Evolutionary conservation across 805 yeast genomes (phyloP).

Genomic region (Barnettozyma botsteinii): DNA sequence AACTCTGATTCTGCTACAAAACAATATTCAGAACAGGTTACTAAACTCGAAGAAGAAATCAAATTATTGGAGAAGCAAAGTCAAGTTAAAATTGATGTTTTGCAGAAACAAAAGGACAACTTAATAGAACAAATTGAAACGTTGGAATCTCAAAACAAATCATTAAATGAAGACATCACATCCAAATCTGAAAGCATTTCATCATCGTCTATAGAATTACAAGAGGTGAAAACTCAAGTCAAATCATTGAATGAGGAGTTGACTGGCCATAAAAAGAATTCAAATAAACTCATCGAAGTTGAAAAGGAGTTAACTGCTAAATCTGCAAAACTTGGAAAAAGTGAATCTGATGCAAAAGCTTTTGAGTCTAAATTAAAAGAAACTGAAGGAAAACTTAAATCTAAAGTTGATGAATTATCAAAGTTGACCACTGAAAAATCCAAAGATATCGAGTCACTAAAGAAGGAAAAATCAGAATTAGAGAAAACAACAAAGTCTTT

Average conservation of each 20-base stretch:
- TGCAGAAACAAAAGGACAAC: constrained; percentile 11
- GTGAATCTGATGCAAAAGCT: constrained; percentile 3
- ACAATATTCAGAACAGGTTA: constrained; percentile 43
- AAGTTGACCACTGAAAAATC: too few species aligned
- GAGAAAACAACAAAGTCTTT: not conserved
- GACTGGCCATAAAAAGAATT: not conserved
- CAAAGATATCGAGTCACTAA: not conserved
- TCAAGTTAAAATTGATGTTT: constrained; percentile 3
- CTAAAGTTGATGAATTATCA: not conserved
- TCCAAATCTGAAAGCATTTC: not conserved
- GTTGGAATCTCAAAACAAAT: constrained; percentile 10
- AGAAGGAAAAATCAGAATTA: not conserved
- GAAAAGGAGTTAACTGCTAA: constrained; percentile 3
- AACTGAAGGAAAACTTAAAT: not conserved
- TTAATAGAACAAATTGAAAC: constrained; percentile 15
- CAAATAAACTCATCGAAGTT: not conserved
- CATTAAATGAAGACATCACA: constrained; percentile 2
- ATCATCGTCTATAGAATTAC: not conserved
- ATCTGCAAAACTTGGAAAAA: constrained; percentile 3
- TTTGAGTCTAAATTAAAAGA: not conserved
- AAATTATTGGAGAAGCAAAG: constrained; percentile 11
- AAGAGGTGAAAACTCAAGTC: not conserved
- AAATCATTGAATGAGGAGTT: not conserved
- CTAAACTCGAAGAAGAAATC: constrained; percentile 34
- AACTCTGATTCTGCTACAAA: constrained; percentile 44